Conservation (phyloP, 1,139 yeast genomes). For the Saccharomyces hybrid region DNA sequence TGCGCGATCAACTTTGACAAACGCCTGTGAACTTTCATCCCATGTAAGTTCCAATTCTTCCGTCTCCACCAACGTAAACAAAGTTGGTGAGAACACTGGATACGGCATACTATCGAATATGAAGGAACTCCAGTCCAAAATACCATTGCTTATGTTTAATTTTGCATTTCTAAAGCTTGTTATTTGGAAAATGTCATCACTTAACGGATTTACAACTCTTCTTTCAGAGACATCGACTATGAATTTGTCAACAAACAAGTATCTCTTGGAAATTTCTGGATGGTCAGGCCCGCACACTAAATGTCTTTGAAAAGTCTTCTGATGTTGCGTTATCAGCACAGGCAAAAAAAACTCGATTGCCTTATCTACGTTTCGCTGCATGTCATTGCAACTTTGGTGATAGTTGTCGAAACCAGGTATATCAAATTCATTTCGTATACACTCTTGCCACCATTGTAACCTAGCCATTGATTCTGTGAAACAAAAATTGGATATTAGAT, state of each 20-base stretch:
- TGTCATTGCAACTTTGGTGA: not conserved
- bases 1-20: not conserved
- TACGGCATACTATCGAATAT: not conserved
- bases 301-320: not conserved
- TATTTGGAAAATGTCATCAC: not conserved
- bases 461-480: not conserved
- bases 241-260: not conserved
- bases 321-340: not conserved
- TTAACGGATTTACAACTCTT: not conserved
- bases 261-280: not conserved
- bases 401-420: not conserved
- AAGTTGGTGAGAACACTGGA: not conserved
- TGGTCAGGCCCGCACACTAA: not conserved
- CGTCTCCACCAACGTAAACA: not conserved
- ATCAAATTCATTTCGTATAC: not conserved
- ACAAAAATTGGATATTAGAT: not conserved
- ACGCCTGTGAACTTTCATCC: not conserved
- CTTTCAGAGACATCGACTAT: not conserved
- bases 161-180: not conserved
- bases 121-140: not conserved
- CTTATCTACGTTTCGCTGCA: not conserved
- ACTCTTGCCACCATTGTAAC: not conserved
- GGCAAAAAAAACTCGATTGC: not conserved
- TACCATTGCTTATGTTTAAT: not conserved
- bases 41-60: not conserved